Evolutionary conservation across 805 yeast species (phyloP), one percentile per base, ranked within the genome.

Genomic region (Yarrowia hollandica): DNA sequence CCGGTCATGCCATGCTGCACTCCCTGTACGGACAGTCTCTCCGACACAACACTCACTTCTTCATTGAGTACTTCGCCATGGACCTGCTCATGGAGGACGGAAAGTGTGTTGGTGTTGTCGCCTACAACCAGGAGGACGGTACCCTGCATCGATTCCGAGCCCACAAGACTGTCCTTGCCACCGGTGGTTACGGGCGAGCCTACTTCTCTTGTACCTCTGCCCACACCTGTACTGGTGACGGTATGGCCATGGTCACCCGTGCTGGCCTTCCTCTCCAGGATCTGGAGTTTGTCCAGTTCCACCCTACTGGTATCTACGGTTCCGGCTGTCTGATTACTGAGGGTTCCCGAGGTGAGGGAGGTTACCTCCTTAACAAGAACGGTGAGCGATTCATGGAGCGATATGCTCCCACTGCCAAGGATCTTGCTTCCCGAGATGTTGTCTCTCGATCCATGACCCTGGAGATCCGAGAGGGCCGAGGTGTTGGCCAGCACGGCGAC

Each of bases 301-400:
- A 92, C 77, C 99, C 99, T 60, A 90, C 98, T 22, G 99, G 99
- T 82, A 94, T 92, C 76, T 92, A 92, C 75, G 99, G 99, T 62
- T 90, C 98, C 37, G 99, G 99, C 65, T 94, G 98, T 81, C 79
- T 92, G 79, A 94, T 94, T 74, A 94, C 99, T 60, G 99, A 94
- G 78, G 99, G 99, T 79, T 96, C 97, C 66, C 88, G 99, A 81
- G 99, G 99, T 82, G 99, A 94, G 81, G 99, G 99, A 84, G 99
- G 99, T 65, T 94, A 83, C 82, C 80, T 92, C 74, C 81, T 92
- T 64, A 92, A 92, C 82, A 83, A 90, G 66, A 96, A 94, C 78
- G 99, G 99, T 82, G 99, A 92, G 80, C 86, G 99, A 76, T 92
- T 92, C 76, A 92, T 92, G 99, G 99, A 92, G 81, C 86, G 99